Percentiles rank a stretch among this genome's conserved stretches.
Evolutionary conservation across 441 rosid species (phyloP).

Genomic region (Bruguiera hainesii): DNA sequence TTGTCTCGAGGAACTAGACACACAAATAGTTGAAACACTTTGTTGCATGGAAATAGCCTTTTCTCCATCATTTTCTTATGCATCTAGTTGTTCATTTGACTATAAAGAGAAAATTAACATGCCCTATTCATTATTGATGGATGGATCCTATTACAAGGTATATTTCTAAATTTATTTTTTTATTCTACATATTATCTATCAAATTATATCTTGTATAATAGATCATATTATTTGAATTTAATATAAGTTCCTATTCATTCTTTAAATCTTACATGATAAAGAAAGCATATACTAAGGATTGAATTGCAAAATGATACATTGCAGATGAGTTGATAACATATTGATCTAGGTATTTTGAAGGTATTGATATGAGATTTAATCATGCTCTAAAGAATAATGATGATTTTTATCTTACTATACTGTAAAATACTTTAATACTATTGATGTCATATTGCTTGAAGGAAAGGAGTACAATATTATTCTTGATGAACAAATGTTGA

Average conservation of each 20-base stretch:
- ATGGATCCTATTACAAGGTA: constrained; percentile 10
- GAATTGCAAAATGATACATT: neutral
- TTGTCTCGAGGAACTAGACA: neutral
- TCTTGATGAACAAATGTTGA: neutral
- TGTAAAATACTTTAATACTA: too few relatives aligned
- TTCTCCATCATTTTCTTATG: constrained; percentile 1
- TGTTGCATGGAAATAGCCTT: neutral
- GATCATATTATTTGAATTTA: too few relatives aligned
- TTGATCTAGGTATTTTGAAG: neutral
- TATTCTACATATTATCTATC: neutral
- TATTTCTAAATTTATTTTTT: neutral
- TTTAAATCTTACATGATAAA: neutral
- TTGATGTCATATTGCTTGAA: too few relatives aligned
- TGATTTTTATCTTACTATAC: too few relatives aligned
- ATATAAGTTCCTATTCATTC: neutral
- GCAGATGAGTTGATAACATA: neutral
- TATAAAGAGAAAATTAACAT: neutral
- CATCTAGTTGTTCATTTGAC: constrained; percentile 3
- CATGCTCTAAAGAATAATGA: neutral
- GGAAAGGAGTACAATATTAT: too few relatives aligned
- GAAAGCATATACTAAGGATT: neutral
- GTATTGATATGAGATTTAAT: too few relatives aligned
- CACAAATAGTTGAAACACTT: neutral
- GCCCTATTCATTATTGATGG: neutral
- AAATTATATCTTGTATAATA: too few relatives aligned